A percentile compares a stretch with the other conserved stretches of the same genome.
These are phyloP conservation scores for Penicillium waksmanii DNA, from an alignment of 495 filamentous ascomycete species.

Conservation along the genomic window DNA sequence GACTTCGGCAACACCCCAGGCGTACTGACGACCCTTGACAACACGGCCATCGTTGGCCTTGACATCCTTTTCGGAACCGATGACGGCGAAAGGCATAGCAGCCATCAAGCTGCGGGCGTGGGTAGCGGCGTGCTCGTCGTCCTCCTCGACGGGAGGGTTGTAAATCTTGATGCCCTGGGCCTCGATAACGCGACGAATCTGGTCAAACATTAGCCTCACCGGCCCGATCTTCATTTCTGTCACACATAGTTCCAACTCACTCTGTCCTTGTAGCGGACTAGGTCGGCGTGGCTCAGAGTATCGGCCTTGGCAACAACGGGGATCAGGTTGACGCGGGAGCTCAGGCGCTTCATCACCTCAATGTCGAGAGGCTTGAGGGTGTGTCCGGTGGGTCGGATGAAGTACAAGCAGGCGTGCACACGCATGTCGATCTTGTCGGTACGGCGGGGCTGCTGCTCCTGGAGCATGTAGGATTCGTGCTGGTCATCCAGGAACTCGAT, in stretches of 20 bases:
- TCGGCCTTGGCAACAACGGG: constrained; percentile 98
- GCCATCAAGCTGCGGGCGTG: constrained; percentile 92
- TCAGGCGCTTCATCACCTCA: constrained; percentile 98
- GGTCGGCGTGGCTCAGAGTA: constrained; percentile 88
- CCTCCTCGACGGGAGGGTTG: constrained; percentile 94
- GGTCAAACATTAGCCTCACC: constrained; percentile 7
- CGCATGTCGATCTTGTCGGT: constrained; percentile 98
- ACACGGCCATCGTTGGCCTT: constrained; percentile 94
- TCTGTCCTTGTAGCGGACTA: constrained; percentile 90
- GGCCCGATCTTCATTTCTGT: not conserved
- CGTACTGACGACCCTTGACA: constrained; percentile 98
- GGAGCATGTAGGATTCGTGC: constrained; percentile 99
- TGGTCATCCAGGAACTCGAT: constrained; percentile 99
- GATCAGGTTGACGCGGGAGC: constrained; percentile 96
- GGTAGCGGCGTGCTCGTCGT: constrained; percentile 92
- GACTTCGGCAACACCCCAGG: constrained; percentile 98
- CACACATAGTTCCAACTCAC: constrained; percentile 51
- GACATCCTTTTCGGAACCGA: constrained; percentile 98
- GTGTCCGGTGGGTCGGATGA: constrained; percentile 97
- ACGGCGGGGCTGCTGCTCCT: constrained; percentile 98
- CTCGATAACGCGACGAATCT: constrained; percentile 95
- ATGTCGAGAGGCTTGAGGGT: constrained; percentile 98
- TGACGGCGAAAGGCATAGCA: constrained; percentile 98
- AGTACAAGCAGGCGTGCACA: constrained; percentile 98
- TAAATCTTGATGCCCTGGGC: constrained; percentile 99